These are phyloP conservation scores for Zasmidium citrigriseum DNA, from an alignment of 2,329 filamentous ascomycete species.

Conservation along the genomic window DNA sequence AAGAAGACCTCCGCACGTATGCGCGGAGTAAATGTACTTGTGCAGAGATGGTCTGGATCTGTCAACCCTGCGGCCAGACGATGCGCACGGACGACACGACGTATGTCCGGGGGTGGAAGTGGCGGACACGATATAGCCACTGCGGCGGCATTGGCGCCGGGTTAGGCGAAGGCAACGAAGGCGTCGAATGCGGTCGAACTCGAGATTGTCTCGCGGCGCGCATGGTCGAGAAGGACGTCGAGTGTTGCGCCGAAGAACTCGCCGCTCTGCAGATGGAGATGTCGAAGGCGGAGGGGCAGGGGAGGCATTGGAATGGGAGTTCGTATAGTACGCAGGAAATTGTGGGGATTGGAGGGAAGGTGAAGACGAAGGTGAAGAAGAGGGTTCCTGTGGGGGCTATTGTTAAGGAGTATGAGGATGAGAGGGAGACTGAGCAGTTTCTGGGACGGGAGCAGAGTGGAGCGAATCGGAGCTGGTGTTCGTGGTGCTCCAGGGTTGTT, in stretches of 20 bases:
- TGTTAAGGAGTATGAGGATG: slow-evolving; percentile 83
- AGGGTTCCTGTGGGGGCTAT: slow-evolving; percentile 79
- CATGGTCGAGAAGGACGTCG: slow-evolving; percentile 79
- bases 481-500: slow-evolving; percentile 72
- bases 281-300: slow-evolving; percentile 30
- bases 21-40: slow-evolving; percentile 61
- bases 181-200: slow-evolving; percentile 83
- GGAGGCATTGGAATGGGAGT: slow-evolving; percentile 54
- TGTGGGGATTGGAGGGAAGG: slow-evolving; percentile 82
- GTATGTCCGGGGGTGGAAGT: slow-evolving; percentile 75
- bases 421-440: slow-evolving; percentile 65
- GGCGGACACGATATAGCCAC: slow-evolving; percentile 80
- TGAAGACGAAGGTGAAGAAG: slow-evolving; percentile 86
- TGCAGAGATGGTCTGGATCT: slow-evolving; percentile 73
- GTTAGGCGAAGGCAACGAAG: slow-evolving; percentile 83
- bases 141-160: slow-evolving; percentile 82
- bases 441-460: slow-evolving; percentile 70
- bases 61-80: slow-evolving; percentile 75
- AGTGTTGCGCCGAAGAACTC: slow-evolving; percentile 78
- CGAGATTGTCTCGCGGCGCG: slow-evolving; percentile 72
- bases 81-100: slow-evolving; percentile 62
- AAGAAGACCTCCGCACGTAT: slow-evolving; percentile 35
- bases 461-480: slow-evolving; percentile 78
- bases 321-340: slow-evolving; percentile 88
- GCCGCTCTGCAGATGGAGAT: slow-evolving; percentile 47